A percentile compares a stretch with the other conserved stretches of the same genome.
Evolutionary conservation across 176 grass and related monocot species (phyloP).

Genomic region (Phyllostachys edulis): DNA sequence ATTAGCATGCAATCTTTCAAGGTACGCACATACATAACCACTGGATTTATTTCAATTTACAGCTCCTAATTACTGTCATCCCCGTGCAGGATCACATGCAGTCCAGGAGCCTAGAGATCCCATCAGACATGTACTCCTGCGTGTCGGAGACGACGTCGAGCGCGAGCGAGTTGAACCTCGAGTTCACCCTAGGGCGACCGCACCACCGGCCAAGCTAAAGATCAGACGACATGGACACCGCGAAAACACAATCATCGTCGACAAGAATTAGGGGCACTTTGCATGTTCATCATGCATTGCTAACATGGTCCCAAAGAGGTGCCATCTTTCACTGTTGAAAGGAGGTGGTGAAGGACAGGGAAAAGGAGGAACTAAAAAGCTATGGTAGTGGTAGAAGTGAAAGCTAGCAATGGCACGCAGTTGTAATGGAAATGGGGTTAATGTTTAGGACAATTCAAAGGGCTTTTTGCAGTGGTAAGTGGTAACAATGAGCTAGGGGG

Average conservation of each 20-base stretch:
- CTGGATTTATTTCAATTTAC: too few species aligned
- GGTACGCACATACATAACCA: conserved; percentile 14
- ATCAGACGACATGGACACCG: too few species aligned
- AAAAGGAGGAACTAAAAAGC: background rate
- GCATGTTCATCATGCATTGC: background rate
- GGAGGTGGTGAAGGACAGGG: conserved; percentile 5
- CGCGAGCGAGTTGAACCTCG: conserved; percentile 52
- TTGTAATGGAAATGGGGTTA: background rate
- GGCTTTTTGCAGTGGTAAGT: background rate
- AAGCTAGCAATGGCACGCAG: background rate
- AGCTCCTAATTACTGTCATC: background rate
- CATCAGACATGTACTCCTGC: conserved; percentile 69
- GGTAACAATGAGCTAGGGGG: background rate
- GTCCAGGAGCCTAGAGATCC: conserved; percentile 64
- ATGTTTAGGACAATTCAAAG: background rate
- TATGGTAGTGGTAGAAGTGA: background rate
- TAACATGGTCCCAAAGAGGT: conserved; percentile 26
- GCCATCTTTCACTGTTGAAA: conserved; percentile 23
- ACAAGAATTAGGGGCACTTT: conserved; percentile 6
- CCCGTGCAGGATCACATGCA: conserved; percentile 33
- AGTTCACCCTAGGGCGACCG: conserved; percentile 60
- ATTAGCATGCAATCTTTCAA: conserved; percentile 54
- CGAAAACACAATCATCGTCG: background rate
- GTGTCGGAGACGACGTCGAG: conserved; percentile 58
- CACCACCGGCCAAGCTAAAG: conserved; percentile 35